These are phyloP conservation scores for Penicillium sp. DNA, from an alignment of 2,329 filamentous ascomycete species.

Conservation along the genomic window DNA sequence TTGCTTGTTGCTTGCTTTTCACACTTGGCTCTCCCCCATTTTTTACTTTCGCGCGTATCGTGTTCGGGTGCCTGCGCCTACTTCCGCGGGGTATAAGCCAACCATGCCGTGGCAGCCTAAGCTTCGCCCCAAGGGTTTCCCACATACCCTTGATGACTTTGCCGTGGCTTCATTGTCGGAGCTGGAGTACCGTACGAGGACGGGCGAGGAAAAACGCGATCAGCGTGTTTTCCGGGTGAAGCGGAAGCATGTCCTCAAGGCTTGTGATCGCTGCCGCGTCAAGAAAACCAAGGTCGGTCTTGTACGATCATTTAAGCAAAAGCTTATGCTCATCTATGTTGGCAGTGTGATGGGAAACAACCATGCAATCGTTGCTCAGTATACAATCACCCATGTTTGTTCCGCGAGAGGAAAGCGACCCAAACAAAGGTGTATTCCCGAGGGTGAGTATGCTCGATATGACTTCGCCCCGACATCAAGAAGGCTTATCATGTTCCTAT, in stretches of 20 bases:
- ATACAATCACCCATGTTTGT: slow-evolving; percentile 48
- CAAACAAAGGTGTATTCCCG: slow-evolving; percentile 48
- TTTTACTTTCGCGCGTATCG: neutral
- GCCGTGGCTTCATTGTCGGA: slow-evolving; percentile 35
- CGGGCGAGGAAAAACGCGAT: slow-evolving; percentile 38
- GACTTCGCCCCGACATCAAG: neutral
- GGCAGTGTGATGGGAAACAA: slow-evolving; percentile 49
- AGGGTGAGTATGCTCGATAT: slow-evolving; percentile 33
- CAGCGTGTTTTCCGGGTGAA: slow-evolving; percentile 47
- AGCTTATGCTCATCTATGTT: neutral
- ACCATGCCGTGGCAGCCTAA: slow-evolving; percentile 47
- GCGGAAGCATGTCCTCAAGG: slow-evolving; percentile 48
- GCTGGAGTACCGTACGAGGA: slow-evolving; percentile 30
- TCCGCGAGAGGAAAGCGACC: slow-evolving; percentile 46
- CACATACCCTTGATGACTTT: slow-evolving; percentile 38
- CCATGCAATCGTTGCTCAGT: slow-evolving; percentile 47
- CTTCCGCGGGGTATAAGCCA: neutral
- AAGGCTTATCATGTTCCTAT: neutral
- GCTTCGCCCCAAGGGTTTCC: slow-evolving; percentile 42
- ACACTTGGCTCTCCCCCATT: neutral
- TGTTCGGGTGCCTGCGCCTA: slow-evolving; percentile 2
- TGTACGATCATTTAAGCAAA: neutral
- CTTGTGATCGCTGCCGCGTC: slow-evolving; percentile 48
- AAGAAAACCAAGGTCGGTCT: slow-evolving; percentile 48
- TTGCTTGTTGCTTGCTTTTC: neutral